Evolutionary conservation across 495 filamentous ascomycete species (phyloP), one percentile per base, ranked within the genome.

Genomic region (Monascus purpureus): DNA sequence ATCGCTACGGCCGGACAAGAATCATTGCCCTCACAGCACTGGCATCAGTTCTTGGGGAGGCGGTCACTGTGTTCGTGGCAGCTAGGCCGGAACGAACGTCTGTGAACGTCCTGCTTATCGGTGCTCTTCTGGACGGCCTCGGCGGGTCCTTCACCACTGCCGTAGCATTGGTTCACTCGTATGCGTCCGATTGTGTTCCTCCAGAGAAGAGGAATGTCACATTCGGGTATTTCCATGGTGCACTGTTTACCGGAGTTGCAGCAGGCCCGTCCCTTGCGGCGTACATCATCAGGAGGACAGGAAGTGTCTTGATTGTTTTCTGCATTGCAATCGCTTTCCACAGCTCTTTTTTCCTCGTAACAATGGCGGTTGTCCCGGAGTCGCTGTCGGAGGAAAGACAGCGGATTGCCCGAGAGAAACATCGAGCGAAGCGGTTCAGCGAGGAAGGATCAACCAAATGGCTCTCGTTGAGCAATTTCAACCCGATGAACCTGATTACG

Each of bases 211-310:
- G 90, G 13, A 82, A 77, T 28, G 78, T 90, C n/a, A 73, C 75
- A 14, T 93, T 97, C 51, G 86, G 81, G 2, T 83, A 82, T 41
- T 79, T 93, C 38, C 84, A 95, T 43, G 85, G 82, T 9, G 77
- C 75, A 42, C 62, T 97, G 11, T 97, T 93, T 46, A 66, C 70
- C 6, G 90, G 90, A 16, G 74, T 95, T 28, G 87, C 90, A 3
- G 38, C 80, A 8, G 90, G 90, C 0, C 90, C 90, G 1, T 61
- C 84, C 9, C 39, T 90, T 6, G 80, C 82, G 2, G 90, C 80
- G 6, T 72, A 77, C 37, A 43, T 96, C 20, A 73, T 94, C 28
- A 66, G 79, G 42, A 55, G 52, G 42, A 85, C 80, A 0, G 77
- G 75, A 1, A 62, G 67, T 2, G 55, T 84, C 8, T 42, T 93